Evolutionary conservation across 129 eudicot species (phyloP), one percentile per base, ranked within the genome.

Genomic region (Flaveria bidentis): DNA sequence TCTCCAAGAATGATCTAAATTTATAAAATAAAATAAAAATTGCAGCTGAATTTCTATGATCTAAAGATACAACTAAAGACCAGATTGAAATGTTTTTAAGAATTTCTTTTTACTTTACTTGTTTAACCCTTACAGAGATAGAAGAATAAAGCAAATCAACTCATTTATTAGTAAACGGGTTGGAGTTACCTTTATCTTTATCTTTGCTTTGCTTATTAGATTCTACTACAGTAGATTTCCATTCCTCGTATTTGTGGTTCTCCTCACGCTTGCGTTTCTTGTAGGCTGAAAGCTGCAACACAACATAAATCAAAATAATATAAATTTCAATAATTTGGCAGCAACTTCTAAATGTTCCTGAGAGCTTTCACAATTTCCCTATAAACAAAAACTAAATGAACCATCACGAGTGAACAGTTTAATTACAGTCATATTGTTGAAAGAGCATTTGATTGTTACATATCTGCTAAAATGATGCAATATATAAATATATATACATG

Each of bases 261-360:
- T 94, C 98, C 68, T 73, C 70, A 25, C 72, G 81, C 80, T 94
- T 94, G 16, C 97, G 96, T 82, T 94, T 94, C 84, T 91, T 94
- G 82, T 84, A 84, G 52, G 85, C 76, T 16, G 96, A 86, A 81
- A 80, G 79, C 98, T 94, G 88, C 86, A 82, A 51, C 72, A 22
- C 36, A 23, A 50, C 57, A 72, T 63, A 65, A 39, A 49, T 5
- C 0, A 68, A 22, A 56, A 42, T 23, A 0, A 7, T 56, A 69
- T 78, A 7, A 28, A 12, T 18, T 28, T 60, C 41, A 18, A 56
- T 26, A 70, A 18, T 56, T 9, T 18, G 28, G 26, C 62, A 20
- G 30, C 46, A 14, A 42, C 25, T 14, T 58, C 9, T 15, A 44
- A 73, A 58, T 76, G 80, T 36, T 50, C 41, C 36, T 14, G 39